Percentiles rank a stretch among this genome's conserved stretches.
Evolutionary conservation across 2,329 filamentous ascomycete genomes (phyloP).

Genomic region (Pseudocercospora fijiensis): DNA sequence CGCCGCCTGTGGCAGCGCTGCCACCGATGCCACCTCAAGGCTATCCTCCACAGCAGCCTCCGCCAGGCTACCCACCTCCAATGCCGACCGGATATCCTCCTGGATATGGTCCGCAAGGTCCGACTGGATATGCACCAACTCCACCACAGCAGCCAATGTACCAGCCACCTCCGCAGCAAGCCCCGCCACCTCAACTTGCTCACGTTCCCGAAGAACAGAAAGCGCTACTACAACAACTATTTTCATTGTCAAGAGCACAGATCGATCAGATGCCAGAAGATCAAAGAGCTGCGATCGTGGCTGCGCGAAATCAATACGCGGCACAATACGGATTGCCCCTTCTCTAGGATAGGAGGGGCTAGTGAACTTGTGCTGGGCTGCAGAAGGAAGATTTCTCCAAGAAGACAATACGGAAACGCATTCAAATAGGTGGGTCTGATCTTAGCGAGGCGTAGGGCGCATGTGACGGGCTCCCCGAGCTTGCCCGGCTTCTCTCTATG

Average conservation of each 20-base stretch:
- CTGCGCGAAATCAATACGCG: conserved; percentile 53
- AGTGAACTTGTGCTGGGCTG: neutral
- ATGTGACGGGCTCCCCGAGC: neutral
- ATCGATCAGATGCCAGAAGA: conserved; percentile 67
- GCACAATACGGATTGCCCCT: conserved; percentile 53
- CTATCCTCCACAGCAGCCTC: conserved; percentile 31
- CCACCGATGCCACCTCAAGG: conserved; percentile 25
- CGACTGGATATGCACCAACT: conserved; percentile 40
- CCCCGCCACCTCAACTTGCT: conserved; percentile 43
- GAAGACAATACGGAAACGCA: neutral
- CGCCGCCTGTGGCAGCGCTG: conserved; percentile 32
- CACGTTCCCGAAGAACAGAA: conserved; percentile 58
- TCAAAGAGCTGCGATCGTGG: conserved; percentile 76
- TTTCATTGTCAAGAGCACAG: conserved; percentile 74
- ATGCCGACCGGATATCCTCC: conserved; percentile 21
- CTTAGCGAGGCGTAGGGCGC: neutral
- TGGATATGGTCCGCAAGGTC: conserved; percentile 39
- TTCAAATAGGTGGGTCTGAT: neutral
- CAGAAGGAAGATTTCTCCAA: neutral
- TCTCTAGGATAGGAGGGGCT: neutral
- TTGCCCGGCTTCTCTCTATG: neutral
- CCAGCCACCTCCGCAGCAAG: conserved; percentile 45
- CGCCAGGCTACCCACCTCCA: conserved; percentile 23
- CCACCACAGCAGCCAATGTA: conserved; percentile 45
- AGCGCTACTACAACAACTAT: conserved; percentile 74